These are phyloP conservation scores for Fusarium ambrosium DNA, from an alignment of 2,329 filamentous ascomycete species.

Conservation along the genomic window DNA sequence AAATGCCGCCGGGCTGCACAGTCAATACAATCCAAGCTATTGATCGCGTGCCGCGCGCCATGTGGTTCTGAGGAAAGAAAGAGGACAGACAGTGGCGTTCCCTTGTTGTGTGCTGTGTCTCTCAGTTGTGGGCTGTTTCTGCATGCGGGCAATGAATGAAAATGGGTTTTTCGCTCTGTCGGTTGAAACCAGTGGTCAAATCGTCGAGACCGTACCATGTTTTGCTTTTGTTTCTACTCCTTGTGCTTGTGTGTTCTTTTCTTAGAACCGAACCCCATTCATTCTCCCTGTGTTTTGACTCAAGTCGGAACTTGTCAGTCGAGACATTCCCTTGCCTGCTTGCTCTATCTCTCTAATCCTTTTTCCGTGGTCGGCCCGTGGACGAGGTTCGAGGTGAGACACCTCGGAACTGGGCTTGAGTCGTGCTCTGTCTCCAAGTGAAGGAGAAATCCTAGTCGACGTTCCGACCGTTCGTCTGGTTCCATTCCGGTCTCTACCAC, in stretches of 20 bases:
- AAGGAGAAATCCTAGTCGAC: neutral
- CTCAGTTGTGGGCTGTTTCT: slow-evolving; percentile 21
- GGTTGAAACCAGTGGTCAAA: slow-evolving; percentile 14
- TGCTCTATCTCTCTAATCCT: neutral
- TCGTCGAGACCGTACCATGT: neutral
- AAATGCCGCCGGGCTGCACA: slow-evolving; percentile 4
- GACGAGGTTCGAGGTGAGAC: neutral
- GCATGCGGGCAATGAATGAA: neutral
- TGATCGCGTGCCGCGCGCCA: slow-evolving; percentile 40
- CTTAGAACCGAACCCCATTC: neutral
- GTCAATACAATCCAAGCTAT: slow-evolving; percentile 29
- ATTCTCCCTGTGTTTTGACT: slow-evolving; percentile 29
- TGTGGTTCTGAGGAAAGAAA: slow-evolving; percentile 5
- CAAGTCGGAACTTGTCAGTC: slow-evolving; percentile 16
- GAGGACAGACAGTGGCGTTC: slow-evolving; percentile 10
- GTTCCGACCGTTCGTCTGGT: slow-evolving; percentile 13
- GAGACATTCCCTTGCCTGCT: slow-evolving; percentile 32
- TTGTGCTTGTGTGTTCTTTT: neutral
- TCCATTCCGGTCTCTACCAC: slow-evolving; percentile 26
- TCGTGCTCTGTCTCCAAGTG: slow-evolving; percentile 14
- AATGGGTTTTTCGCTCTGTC: neutral
- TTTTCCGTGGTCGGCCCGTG: neutral
- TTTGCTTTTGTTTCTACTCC: neutral
- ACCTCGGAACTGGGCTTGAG: slow-evolving; percentile 2
- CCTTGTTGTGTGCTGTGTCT: slow-evolving; percentile 5